A percentile compares a stretch with the other conserved stretches of the same genome.
These are phyloP conservation scores for Monosporascus ibericus DNA, from an alignment of 2,329 filamentous ascomycete genomes.

Conservation along the genomic window DNA sequence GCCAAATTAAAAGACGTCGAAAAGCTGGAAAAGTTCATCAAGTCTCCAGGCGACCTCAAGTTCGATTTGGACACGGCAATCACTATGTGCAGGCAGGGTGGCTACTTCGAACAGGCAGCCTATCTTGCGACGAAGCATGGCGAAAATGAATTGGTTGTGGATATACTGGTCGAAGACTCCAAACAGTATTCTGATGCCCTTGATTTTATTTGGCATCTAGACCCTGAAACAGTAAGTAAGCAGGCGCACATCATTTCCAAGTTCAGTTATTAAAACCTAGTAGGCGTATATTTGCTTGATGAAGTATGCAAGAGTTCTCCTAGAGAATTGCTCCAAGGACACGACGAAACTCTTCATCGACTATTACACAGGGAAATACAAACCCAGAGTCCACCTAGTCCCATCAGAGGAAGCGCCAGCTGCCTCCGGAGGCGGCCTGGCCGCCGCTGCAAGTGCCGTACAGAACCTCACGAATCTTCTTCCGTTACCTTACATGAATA, in stretches of 20 bases:
- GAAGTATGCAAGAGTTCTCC: slow-evolving; percentile 88
- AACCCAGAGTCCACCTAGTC: slow-evolving; percentile 58
- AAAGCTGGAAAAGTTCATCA: slow-evolving; percentile 95
- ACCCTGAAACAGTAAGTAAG: slow-evolving; percentile 63
- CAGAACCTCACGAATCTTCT: slow-evolving; percentile 81
- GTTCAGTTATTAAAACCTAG: slow-evolving; percentile 7
- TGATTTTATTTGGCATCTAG: slow-evolving; percentile 83
- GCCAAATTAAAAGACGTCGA: slow-evolving; percentile 96
- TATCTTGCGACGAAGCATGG: slow-evolving; percentile 92
- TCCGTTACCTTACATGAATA: slow-evolving; percentile 78
- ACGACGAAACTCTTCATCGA: slow-evolving; percentile 87
- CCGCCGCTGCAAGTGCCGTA: slow-evolving; percentile 65
- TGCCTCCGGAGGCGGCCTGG: slow-evolving; percentile 37
- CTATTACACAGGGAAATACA: slow-evolving; percentile 86
- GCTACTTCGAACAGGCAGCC: slow-evolving; percentile 93
- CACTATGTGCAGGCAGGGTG: slow-evolving; percentile 92
- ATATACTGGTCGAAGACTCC: slow-evolving; percentile 92
- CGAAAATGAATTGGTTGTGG: slow-evolving; percentile 88
- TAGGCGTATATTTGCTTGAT: slow-evolving; percentile 83
- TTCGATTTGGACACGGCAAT: slow-evolving; percentile 98
- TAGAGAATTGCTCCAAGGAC: slow-evolving; percentile 77
- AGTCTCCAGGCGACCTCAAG: slow-evolving; percentile 86
- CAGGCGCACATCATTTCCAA: neutral
- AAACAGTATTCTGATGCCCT: slow-evolving; percentile 85
- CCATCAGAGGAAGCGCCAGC: slow-evolving; percentile 30